A percentile compares a stretch with the other conserved stretches of the same genome.
These are phyloP conservation scores for Phaffia australis DNA, from an alignment of 768 basidiomycete genomes.

Conservation along the genomic window DNA sequence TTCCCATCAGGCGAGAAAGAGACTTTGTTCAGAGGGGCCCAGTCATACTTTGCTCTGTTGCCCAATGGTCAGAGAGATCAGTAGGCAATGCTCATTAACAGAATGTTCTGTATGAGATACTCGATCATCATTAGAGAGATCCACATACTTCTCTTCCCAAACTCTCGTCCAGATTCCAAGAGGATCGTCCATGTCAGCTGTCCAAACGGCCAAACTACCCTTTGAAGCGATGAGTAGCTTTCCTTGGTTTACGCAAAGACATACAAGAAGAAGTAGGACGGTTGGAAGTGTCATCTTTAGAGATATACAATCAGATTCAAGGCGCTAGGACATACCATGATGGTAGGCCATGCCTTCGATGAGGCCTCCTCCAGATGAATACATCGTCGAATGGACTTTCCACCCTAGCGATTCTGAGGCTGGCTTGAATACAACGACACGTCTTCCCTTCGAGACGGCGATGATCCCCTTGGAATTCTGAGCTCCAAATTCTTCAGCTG, in stretches of 20 bases:
- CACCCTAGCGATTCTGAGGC: conserved; percentile 37
- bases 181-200: conserved; percentile 16
- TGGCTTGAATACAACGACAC: not conserved
- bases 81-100: not conserved
- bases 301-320: conserved; percentile 64
- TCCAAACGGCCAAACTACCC: conserved; percentile 22
- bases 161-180: conserved; percentile 21
- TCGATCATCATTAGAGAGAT: not conserved
- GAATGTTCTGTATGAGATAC: not conserved
- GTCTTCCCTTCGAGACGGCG: not conserved
- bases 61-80: not conserved
- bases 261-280: conserved; percentile 41
- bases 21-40: conserved; percentile 1
- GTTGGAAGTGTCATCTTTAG: conserved; percentile 60
- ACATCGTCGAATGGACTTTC: conserved; percentile 70
- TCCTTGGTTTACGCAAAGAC: not conserved
- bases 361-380: conserved; percentile 46
- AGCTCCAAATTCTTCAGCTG: conserved; percentile 6
- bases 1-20: not conserved
- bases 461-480: not conserved
- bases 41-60: not conserved
- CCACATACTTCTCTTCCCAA: conserved; percentile 23
- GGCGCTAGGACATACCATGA: conserved; percentile 51
- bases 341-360: conserved; percentile 59
- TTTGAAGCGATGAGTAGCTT: conserved; percentile 15